Evolutionary conservation across 768 basidiomycete genomes (phyloP).

Genomic region (Lepiota subincarnata): DNA sequence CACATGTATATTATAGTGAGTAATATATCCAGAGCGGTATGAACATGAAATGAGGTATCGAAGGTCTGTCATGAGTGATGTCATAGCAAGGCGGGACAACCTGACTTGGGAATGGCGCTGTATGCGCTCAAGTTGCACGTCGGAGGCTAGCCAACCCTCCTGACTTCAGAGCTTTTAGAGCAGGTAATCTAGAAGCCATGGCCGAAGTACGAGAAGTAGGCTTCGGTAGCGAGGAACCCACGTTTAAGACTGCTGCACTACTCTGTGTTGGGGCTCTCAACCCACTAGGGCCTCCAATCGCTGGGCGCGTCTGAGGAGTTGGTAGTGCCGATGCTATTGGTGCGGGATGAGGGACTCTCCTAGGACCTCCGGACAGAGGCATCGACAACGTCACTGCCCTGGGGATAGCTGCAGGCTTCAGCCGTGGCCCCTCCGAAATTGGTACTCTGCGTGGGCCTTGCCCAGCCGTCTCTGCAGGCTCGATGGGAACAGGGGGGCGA

Average conservation of each 20-base stretch:
- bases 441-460: conserved; percentile 28
- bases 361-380: conserved; percentile 1
- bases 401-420: conserved; percentile 11
- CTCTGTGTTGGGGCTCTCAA: conserved; percentile 23
- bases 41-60: too few species aligned
- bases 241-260: conserved; percentile 13
- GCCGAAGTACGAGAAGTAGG: conserved; percentile 15
- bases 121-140: conserved; percentile 1
- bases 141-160: conserved; percentile 4
- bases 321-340: not conserved
- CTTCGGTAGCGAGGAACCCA: conserved; percentile 25
- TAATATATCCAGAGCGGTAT: too few species aligned
- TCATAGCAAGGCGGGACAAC: too few species aligned
- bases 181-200: conserved; percentile 7
- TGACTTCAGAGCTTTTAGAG: conserved; percentile 6
- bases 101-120: too few species aligned
- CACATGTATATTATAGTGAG: too few species aligned
- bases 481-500: not conserved
- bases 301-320: not conserved
- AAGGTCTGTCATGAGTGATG: too few species aligned
- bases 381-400: conserved; percentile 13
- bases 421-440: conserved; percentile 24
- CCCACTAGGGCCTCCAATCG: conserved; percentile 12
- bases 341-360: not conserved
- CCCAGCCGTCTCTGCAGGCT: not conserved